Conservation (phyloP, 768 basidiomycete genomes). For the Tylopilus sp. region DNA sequence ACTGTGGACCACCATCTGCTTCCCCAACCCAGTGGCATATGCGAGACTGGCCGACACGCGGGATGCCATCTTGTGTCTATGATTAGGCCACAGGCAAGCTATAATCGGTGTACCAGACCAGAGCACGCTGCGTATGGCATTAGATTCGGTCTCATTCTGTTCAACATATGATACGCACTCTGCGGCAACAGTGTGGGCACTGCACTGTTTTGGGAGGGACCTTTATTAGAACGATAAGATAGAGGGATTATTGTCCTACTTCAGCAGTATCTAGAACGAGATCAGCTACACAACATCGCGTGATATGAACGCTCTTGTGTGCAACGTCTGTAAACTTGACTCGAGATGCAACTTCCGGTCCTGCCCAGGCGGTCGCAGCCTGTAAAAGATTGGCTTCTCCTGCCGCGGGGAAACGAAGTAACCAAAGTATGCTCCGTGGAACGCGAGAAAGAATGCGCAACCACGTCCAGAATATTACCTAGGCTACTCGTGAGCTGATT, state of each 20-base stretch:
- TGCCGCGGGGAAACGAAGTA: slow-evolving; percentile 47
- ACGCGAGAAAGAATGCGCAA: slow-evolving; percentile 42
- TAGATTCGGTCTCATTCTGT: not conserved
- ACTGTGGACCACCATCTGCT: slow-evolving; percentile 43
- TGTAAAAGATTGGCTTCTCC: slow-evolving; percentile 45
- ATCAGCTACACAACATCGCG: slow-evolving; percentile 45
- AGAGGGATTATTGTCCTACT: slow-evolving; percentile 29
- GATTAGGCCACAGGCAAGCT: slow-evolving; percentile 42
- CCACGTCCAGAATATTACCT: slow-evolving; percentile 48
- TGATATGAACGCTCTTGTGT: slow-evolving; percentile 43
- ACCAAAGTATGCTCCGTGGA: slow-evolving; percentile 49
- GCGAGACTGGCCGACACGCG: slow-evolving; percentile 49
- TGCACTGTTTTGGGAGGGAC: slow-evolving; percentile 36
- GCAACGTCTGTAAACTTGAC: slow-evolving; percentile 49
- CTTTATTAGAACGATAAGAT: not conserved
- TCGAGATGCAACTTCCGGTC: slow-evolving; percentile 42
- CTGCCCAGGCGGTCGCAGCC: slow-evolving; percentile 43
- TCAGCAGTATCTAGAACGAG: slow-evolving; percentile 52
- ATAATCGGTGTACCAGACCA: slow-evolving; percentile 52
- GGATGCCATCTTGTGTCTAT: slow-evolving; percentile 48
- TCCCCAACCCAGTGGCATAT: slow-evolving; percentile 45
- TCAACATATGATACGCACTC: slow-evolving; percentile 35
- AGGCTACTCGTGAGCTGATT: slow-evolving; percentile 3
- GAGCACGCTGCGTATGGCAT: slow-evolving; percentile 36
- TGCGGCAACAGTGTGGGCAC: slow-evolving; percentile 49